phyloP scores from a whole-genome alignment of 768 basidiomycete species.

The Sarcomyxa edulis region DNA sequence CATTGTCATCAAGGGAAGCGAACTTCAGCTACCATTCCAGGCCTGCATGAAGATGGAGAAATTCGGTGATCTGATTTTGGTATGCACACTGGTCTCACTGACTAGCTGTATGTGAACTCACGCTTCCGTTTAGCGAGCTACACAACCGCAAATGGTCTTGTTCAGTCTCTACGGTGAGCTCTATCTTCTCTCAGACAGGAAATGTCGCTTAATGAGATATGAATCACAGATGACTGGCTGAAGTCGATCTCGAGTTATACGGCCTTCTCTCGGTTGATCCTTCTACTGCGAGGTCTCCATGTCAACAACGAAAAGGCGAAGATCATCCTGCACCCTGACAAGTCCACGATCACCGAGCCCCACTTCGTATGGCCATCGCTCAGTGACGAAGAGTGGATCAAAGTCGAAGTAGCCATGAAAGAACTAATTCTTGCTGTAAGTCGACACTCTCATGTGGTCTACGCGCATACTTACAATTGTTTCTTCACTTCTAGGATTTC shows the following conservation, averaged over 20 bases:
- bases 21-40: slow-evolving; percentile 98
- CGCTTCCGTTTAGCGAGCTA: slow-evolving; percentile 61
- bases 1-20: slow-evolving; percentile 99
- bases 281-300: slow-evolving; percentile 94
- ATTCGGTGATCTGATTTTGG: slow-evolving; percentile 95
- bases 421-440: slow-evolving; percentile 87
- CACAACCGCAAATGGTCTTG: slow-evolving; percentile 98
- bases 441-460: slow-evolving; percentile 7
- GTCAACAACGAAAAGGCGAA: slow-evolving; percentile 99
- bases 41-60: slow-evolving; percentile 99
- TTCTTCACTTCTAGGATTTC: slow-evolving; percentile 62
- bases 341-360: slow-evolving; percentile 92
- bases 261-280: slow-evolving; percentile 95
- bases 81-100: slow-evolving; percentile 20
- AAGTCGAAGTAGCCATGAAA: slow-evolving; percentile 98
- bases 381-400: slow-evolving; percentile 95
- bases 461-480: too few species aligned
- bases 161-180: slow-evolving; percentile 87
- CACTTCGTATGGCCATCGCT: slow-evolving; percentile 98
- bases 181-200: slow-evolving; percentile 1
- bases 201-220: slow-evolving; percentile 6
- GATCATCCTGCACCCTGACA: slow-evolving; percentile 96
- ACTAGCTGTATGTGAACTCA: slow-evolving; percentile 1
- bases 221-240: slow-evolving; percentile 83
- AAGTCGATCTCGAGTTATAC: slow-evolving; percentile 99